phyloP scores from a whole-genome alignment of 2,329 filamentous ascomycete species.

The Exophiala xenobiotica region DNA sequence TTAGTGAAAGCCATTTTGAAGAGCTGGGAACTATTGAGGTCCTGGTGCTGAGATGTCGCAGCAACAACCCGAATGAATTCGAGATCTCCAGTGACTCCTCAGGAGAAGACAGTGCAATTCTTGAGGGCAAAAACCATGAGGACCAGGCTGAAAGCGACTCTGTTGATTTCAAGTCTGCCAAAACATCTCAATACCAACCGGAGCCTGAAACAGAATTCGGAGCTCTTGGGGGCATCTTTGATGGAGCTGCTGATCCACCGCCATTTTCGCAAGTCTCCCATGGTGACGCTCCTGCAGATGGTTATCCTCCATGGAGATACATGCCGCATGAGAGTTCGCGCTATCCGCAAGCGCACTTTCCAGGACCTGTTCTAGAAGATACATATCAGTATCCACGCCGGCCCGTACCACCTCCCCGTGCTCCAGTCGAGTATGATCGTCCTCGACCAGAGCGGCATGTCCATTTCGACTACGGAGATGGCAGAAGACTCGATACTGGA shows the following conservation, averaged over 20 bases:
- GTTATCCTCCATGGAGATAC: conserved; percentile 15
- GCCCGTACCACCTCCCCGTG: conserved; percentile 9
- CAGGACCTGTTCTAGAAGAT: background rate
- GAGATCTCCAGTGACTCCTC: conserved; percentile 20
- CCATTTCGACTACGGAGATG: conserved; percentile 24
- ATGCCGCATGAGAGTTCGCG: conserved; percentile 9
- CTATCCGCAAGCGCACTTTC: conserved; percentile 3
- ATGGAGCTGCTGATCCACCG: conserved; percentile 21
- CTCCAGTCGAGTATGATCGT: background rate
- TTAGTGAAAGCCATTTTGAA: conserved; percentile 29
- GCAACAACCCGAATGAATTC: conserved; percentile 10
- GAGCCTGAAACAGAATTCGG: conserved; percentile 3
- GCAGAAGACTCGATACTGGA: background rate
- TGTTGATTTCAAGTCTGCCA: too few species aligned
- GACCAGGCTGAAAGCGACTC: too few species aligned
- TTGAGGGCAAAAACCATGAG: conserved; percentile 20
- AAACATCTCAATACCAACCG: background rate
- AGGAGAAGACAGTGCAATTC: conserved; percentile 25
- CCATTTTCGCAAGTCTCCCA: background rate
- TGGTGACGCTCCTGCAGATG: conserved; percentile 11
- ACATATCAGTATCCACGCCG: background rate
- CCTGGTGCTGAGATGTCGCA: conserved; percentile 33
- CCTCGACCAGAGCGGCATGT: conserved; percentile 13
- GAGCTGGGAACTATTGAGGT: conserved; percentile 35
- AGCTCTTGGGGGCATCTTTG: conserved; percentile 18